Conservation (phyloP, 2,329 filamentous ascomycete genomes). For the Diaporthe eres region DNA sequence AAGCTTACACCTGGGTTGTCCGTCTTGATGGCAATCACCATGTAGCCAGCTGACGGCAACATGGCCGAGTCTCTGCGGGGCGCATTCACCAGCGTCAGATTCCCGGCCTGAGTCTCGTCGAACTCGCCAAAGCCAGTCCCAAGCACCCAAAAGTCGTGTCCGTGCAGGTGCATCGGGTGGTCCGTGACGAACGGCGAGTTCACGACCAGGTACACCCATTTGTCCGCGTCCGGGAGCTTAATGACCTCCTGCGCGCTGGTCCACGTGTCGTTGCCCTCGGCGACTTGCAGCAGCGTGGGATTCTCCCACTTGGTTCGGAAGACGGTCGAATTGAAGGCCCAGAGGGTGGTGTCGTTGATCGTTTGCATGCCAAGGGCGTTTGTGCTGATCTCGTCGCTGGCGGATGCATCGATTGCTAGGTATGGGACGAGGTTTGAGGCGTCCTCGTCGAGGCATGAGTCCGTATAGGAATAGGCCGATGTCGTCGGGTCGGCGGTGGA, state of each 20-base stretch:
- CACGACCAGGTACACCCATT: conserved; percentile 54
- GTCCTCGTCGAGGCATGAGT: conserved; percentile 55
- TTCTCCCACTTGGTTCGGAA: conserved; percentile 62
- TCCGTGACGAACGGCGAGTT: conserved; percentile 48
- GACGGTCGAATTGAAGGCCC: conserved; percentile 63
- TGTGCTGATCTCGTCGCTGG: conserved; percentile 47
- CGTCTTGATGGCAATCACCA: conserved; percentile 63
- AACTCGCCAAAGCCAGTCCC: conserved; percentile 49
- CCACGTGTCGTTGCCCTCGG: conserved; percentile 47
- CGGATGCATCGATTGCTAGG: conserved; percentile 51
- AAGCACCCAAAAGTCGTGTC: conserved; percentile 58
- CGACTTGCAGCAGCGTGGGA: conserved; percentile 57
- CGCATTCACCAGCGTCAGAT: conserved; percentile 58
- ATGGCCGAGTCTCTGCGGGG: conserved; percentile 63
- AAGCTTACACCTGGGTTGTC: conserved; percentile 63
- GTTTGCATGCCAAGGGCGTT: conserved; percentile 47
- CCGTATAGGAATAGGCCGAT: conserved; percentile 32
- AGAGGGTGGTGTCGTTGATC: conserved; percentile 56
- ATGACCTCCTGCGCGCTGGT: conserved; percentile 50
- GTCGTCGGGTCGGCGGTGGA: conserved; percentile 40
- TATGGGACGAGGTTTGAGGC: conserved; percentile 51
- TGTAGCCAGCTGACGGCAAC: conserved; percentile 59
- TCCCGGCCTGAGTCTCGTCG: conserved; percentile 46
- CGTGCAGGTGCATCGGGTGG: conserved; percentile 61
- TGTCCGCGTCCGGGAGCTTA: conserved; percentile 45